Base-by-base conservation (phyloP, 306 rosid species). In the Purshia tridentata region DNA sequence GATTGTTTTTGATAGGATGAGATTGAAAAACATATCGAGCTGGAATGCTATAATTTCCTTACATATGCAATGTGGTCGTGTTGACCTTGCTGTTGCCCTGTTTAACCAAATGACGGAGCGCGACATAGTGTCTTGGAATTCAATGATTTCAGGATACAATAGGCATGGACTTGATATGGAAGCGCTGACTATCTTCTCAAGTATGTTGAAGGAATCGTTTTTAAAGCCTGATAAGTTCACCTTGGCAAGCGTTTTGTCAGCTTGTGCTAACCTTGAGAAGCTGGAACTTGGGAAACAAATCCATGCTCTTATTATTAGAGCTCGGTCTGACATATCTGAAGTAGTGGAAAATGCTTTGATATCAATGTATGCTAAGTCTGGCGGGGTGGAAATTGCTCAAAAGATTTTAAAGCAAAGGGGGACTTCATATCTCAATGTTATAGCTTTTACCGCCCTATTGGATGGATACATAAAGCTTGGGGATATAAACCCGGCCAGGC, bases 381-480 rank as follows among this genome's bases (percentile, higher is more conserved):
- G 97, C 49, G 83, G 85, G 37, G 73, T 83, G 76, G 86, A 77
- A 67, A 66, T 85, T 74, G 96, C 98, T 61, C 80, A 40, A 65
- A 80, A 78, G 81, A 56, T 89, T 72, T 77, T 91, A 18, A 83
- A 81, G 61, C 73, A 81, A 65, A 77, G 81, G 1, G 80, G 85
- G 42, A 74, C 80, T 53, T 83, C 90, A 6, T 76, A 72, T 66
- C 84, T 89, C 69, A 85, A 91, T 81, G 79, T 82, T 45, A 89
- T 91, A 77, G 92, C 96, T 62, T 88, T 91, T 79, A 93, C 98
- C 53, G 83, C 97, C 40, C 80, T 93, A 56, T 81, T 93, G 73
- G 88, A 91, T 82, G 98, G 98, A 45, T 93, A 87, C 73, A 57
- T 85, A 81, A 93, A 93, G 87, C 78, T 76, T 58, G 98, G 97